phyloP scores from a whole-genome alignment of 2,329 filamentous ascomycete species.

The Diplodia seriata region DNA sequence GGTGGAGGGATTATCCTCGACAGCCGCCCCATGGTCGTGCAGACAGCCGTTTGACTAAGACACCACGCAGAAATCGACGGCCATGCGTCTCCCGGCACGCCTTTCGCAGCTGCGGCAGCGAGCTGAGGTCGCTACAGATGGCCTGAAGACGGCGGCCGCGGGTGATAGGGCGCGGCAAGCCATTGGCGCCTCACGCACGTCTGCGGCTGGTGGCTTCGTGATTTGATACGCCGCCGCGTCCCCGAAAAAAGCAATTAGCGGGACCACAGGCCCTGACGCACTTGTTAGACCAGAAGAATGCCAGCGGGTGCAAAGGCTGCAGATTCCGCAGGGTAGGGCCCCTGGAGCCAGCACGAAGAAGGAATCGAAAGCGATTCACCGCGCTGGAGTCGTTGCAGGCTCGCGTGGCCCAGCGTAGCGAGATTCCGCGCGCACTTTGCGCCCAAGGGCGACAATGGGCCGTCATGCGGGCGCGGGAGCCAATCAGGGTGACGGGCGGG shows the following conservation, averaged over 20 bases:
- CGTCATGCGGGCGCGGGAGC: background rate
- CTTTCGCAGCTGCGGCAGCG: background rate
- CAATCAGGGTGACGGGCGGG: constrained; percentile 14
- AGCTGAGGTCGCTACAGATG: background rate
- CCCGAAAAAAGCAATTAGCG: constrained; percentile 28
- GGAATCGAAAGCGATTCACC: constrained; percentile 1
- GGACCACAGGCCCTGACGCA: background rate
- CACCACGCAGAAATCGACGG: constrained; percentile 16
- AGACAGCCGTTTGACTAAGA: constrained; percentile 26
- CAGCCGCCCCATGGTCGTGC: constrained; percentile 3
- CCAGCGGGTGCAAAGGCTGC: constrained; percentile 13
- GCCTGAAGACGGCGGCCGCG: background rate
- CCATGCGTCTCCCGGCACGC: background rate
- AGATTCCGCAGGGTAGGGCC: background rate
- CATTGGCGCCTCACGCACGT: constrained; percentile 11
- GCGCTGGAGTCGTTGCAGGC: background rate
- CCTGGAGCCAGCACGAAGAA: background rate
- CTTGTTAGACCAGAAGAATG: background rate
- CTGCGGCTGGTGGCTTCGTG: constrained; percentile 5
- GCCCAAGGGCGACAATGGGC: background rate
- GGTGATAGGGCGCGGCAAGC: background rate
- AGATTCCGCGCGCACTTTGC: constrained; percentile 8
- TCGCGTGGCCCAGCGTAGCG: constrained; percentile 15
- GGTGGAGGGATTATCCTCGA: constrained; percentile 26
- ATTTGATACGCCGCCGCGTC: background rate